phyloP scores from a whole-genome alignment of 2,329 filamentous ascomycete genomes.

The Pestalotiopsis sp. region DNA sequence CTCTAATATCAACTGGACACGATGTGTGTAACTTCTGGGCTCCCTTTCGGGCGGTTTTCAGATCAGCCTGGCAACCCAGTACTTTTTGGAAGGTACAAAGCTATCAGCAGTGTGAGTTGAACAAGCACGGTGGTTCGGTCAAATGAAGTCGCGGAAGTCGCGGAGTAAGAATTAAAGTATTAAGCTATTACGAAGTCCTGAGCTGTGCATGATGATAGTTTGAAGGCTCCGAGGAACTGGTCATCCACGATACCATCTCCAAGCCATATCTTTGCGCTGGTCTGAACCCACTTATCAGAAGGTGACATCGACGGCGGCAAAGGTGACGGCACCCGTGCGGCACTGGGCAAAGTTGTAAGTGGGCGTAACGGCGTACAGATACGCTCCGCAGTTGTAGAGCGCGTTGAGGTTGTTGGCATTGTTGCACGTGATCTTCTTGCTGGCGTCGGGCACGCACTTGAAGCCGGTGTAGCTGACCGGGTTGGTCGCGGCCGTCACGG shows the following conservation, averaged over 20 bases:
- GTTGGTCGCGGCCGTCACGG: neutral
- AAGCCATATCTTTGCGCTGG: neutral
- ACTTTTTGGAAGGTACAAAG: neutral
- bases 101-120: neutral
- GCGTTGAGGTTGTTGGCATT: neutral
- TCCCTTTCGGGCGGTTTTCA: too few species aligned
- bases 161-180: neutral
- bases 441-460: neutral
- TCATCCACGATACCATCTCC: neutral
- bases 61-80: too few species aligned
- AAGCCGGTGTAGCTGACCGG: neutral
- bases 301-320: neutral
- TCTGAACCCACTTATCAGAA: neutral
- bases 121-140: neutral
- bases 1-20: neutral
- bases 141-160: neutral
- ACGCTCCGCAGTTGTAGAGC: neutral
- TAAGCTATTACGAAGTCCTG: neutral
- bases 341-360: neutral
- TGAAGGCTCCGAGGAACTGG: too few species aligned
- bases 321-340: too few species aligned
- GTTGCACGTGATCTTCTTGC: neutral
- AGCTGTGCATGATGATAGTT: too few species aligned
- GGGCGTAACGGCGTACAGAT: neutral
- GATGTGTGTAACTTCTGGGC: too few species aligned